Evolutionary conservation across 257 asterid genomes (phyloP).

Genomic region (Anisodus tanguticus): DNA sequence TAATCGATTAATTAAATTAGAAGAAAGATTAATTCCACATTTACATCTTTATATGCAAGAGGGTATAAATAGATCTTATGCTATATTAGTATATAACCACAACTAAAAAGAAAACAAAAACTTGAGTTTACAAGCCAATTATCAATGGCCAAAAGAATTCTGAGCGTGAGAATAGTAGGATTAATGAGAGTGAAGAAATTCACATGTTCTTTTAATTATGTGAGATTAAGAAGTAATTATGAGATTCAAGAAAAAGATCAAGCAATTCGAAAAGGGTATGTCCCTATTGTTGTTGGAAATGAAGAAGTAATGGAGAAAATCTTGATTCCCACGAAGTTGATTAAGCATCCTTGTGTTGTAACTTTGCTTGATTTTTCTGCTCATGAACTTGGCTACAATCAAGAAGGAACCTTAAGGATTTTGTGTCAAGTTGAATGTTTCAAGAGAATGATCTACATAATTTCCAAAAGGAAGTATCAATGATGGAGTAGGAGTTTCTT

Average conservation of each 20-base stretch:
- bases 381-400: constrained; percentile 28
- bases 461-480: background rate
- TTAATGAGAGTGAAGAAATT: background rate
- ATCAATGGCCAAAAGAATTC: background rate
- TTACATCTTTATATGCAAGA: background rate
- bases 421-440: constrained; percentile 29
- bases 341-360: constrained; percentile 31
- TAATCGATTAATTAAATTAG: background rate
- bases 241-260: background rate
- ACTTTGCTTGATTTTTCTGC: constrained; percentile 34
- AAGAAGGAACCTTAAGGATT: constrained; percentile 27
- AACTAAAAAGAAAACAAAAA: background rate
- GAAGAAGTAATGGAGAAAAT: constrained; percentile 22
- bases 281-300: constrained; percentile 34
- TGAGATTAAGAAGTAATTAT: constrained; percentile 8
- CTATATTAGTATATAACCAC: background rate
- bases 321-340: constrained; percentile 30
- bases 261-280: constrained; percentile 21
- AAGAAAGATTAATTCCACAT: background rate
- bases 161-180: background rate
- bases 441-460: background rate
- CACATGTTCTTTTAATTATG: background rate
- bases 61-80: constrained; percentile 18
- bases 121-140: background rate
- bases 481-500: background rate